A percentile compares a stretch with the other conserved stretches of the same genome.
phyloP scores from a whole-genome alignment of 345 rosid genomes.

The Leavenworthia alabamica region DNA sequence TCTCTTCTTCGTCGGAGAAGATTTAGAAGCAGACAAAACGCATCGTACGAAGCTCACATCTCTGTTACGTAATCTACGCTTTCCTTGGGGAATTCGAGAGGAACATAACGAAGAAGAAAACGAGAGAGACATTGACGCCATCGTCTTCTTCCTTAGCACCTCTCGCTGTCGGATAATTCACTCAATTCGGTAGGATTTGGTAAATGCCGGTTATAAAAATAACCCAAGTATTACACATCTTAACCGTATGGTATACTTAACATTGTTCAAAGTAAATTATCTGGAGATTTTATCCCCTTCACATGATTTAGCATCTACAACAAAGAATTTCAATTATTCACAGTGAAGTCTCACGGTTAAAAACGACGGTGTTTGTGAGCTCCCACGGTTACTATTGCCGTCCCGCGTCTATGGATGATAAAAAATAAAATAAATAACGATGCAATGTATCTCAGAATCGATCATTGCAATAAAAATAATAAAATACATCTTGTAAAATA shows the following conservation, averaged over 20 bases:
- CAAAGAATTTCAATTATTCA: no score
- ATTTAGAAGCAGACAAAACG: conserved; percentile 32
- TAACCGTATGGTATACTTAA: not conserved
- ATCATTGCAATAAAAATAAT: no score
- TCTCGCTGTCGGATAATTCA: conserved; percentile 23
- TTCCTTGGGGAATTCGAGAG: conserved; percentile 34
- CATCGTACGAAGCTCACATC: conserved; percentile 19
- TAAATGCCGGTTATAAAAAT: not conserved
- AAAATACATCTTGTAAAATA: no score
- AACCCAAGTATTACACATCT: not conserved
- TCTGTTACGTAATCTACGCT: not conserved
- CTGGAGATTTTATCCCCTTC: no score
- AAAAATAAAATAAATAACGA: no score
- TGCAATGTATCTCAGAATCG: no score
- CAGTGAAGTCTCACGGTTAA: no score
- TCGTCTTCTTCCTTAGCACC: conserved; percentile 19
- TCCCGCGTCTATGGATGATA: no score
- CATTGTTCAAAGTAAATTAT: not conserved
- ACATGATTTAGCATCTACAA: no score
- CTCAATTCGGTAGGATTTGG: conserved; percentile 17
- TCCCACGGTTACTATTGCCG: no score
- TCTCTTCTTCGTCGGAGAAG: conserved; percentile 41
- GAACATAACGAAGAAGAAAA: conserved; percentile 50
- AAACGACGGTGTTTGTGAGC: no score
- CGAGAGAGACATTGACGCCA: conserved; percentile 44